These are phyloP conservation scores for Talaromyces liani DNA, from an alignment of 495 filamentous ascomycete species.

Conservation along the genomic window DNA sequence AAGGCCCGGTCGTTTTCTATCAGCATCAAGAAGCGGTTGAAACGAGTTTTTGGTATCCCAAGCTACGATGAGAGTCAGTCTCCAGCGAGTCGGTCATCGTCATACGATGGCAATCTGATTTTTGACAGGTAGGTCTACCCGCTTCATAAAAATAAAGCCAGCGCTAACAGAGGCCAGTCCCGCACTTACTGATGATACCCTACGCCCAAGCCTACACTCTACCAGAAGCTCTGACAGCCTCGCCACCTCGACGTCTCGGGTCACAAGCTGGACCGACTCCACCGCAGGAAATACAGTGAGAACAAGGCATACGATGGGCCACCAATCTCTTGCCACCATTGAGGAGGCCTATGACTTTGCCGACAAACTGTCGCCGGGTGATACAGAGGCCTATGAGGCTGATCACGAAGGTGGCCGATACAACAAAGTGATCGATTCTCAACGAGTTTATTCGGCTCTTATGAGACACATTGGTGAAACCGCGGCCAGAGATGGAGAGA, in stretches of 20 bases:
- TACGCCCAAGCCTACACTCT: constrained; percentile 25
- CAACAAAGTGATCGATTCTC: constrained; percentile 42
- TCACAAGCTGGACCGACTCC: constrained; percentile 73
- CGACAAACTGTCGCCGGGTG: background rate
- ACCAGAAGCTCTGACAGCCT: constrained; percentile 39
- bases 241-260: constrained; percentile 53
- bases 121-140: background rate
- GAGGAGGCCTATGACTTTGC: constrained; percentile 47
- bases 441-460: constrained; percentile 65
- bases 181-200: constrained; percentile 28
- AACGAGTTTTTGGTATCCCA: constrained; percentile 47
- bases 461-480: constrained; percentile 53
- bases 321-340: constrained; percentile 57
- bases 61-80: constrained; percentile 30
- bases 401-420: background rate
- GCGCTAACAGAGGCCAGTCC: constrained; percentile 13
- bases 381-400: background rate
- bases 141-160: background rate
- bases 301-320: constrained; percentile 30
- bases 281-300: constrained; percentile 43
- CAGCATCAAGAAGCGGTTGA: constrained; percentile 54
- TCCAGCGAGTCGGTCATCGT: constrained; percentile 36
- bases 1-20: constrained; percentile 54
- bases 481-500: constrained; percentile 18
- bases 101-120: background rate